Percentiles rank a stretch among this genome's conserved stretches.
phyloP scores from a whole-genome alignment of 2,329 filamentous ascomycete species.

The Aspergillus tubingensis region DNA sequence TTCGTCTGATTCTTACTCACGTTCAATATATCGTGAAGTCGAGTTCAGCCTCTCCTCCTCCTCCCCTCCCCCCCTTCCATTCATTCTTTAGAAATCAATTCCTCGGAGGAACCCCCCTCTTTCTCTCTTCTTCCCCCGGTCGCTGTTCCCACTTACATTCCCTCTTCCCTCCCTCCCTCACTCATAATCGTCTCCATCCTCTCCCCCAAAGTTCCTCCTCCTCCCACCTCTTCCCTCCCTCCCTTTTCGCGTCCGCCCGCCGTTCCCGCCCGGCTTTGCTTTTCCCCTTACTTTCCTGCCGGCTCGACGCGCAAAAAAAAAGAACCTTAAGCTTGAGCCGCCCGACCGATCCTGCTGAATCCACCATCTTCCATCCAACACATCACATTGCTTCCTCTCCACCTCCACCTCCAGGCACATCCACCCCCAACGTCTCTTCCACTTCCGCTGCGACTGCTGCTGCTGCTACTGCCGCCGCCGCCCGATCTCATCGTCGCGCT shows the following conservation, averaged over 20 bases:
- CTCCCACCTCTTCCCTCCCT: conserved; percentile 9
- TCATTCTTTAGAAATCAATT: conserved; percentile 3
- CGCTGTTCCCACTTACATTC: conserved; percentile 12
- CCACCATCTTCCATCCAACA: background rate
- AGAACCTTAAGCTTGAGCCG: conserved; percentile 8
- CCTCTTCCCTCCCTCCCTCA: conserved; percentile 18
- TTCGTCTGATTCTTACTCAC: background rate
- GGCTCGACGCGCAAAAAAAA: conserved; percentile 17
- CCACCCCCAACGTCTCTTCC: conserved; percentile 3
- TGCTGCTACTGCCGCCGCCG: conserved; percentile 31
- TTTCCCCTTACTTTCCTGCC: conserved; percentile 17
- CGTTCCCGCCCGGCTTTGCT: background rate
- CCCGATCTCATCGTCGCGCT: background rate
- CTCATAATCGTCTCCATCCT: conserved; percentile 10
- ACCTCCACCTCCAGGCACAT: background rate
- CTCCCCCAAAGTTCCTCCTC: background rate
- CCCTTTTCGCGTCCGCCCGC: conserved; percentile 13
- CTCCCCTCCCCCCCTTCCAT: background rate
- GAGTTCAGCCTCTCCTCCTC: background rate
- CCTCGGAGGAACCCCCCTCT: background rate
- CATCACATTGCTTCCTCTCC: background rate
- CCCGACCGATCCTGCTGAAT: conserved; percentile 6
- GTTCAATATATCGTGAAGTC: background rate
- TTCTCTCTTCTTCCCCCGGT: conserved; percentile 2
- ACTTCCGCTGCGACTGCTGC: conserved; percentile 31